phyloP scores from a whole-genome alignment of 1,284 basidiomycete genomes.

The Marasmius sp. region DNA sequence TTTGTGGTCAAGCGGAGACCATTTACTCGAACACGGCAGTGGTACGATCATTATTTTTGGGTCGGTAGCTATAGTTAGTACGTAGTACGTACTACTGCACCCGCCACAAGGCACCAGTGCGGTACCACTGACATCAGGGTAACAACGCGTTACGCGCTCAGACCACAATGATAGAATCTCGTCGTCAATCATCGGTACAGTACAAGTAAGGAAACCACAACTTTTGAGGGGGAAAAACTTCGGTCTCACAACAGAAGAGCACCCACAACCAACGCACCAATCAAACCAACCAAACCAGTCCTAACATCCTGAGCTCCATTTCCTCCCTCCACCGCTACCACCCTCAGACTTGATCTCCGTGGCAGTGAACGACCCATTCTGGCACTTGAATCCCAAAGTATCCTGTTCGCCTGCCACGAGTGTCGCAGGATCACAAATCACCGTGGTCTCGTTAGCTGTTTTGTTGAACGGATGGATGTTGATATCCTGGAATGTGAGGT shows the following conservation, averaged over 20 bases:
- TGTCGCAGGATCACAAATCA: constrained; percentile 35
- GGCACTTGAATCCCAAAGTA: constrained; percentile 38
- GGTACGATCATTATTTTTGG: no score
- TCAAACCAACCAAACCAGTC: neutral
- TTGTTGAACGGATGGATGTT: constrained; percentile 31
- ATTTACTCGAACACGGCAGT: no score
- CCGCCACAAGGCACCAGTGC: neutral
- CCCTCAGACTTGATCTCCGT: constrained; percentile 18
- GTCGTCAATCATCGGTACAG: no score
- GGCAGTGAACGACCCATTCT: constrained; percentile 29
- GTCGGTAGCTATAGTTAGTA: no score
- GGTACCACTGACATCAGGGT: neutral
- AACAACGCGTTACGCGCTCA: neutral
- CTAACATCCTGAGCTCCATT: neutral
- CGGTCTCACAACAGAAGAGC: neutral
- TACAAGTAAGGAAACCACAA: no score
- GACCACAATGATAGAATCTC: no score
- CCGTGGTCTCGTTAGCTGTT: constrained; percentile 28
- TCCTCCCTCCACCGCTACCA: neutral
- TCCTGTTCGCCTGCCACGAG: constrained; percentile 33
- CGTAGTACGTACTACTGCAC: no score
- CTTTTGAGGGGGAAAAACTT: no score
- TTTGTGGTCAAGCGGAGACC: no score
- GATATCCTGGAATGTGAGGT: constrained; percentile 30
- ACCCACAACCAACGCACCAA: neutral